Conservation (phyloP, 2,329 filamentous ascomycete genomes). For the Phaeoacremonium minimum region DNA sequence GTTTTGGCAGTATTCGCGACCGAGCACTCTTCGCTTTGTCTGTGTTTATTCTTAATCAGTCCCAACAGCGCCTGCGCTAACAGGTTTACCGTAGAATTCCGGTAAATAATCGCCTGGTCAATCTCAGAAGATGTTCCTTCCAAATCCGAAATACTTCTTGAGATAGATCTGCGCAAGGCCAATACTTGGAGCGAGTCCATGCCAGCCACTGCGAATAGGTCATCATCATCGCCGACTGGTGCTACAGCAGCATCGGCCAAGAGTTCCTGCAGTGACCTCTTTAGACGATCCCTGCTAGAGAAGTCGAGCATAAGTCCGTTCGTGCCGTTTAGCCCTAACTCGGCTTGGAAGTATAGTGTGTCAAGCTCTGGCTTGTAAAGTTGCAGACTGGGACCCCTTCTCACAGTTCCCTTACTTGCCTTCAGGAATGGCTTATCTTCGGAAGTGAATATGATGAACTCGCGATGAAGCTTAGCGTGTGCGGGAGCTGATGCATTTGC, state of each 20-base stretch:
- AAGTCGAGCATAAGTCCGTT: not conserved
- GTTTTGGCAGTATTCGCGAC: not conserved
- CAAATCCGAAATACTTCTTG: not conserved
- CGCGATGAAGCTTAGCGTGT: slow-evolving; percentile 7
- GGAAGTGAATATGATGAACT: slow-evolving; percentile 7
- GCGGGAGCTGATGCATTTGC: slow-evolving; percentile 8
- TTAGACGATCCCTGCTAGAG: not conserved
- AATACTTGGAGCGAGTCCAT: slow-evolving; percentile 3
- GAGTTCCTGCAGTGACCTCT: not conserved
- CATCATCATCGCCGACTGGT: slow-evolving; percentile 1
- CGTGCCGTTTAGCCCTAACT: slow-evolving; percentile 1
- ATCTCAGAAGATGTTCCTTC: not conserved
- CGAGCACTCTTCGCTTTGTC: not conserved
- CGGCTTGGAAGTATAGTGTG: slow-evolving; percentile 4
- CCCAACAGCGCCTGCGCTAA: not conserved
- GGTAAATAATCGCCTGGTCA: not conserved
- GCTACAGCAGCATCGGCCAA: not conserved
- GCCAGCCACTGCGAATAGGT: slow-evolving; percentile 3
- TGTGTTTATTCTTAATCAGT: not conserved
- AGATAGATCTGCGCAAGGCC: not conserved
- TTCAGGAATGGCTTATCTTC: slow-evolving; percentile 6
- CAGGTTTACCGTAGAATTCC: not conserved
- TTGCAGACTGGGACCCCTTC: slow-evolving; percentile 4
- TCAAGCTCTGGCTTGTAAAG: slow-evolving; percentile 8
- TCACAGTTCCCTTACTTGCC: slow-evolving; percentile 7